Percentiles rank a stretch among this genome's conserved stretches.
Evolutionary conservation across 2,329 filamentous ascomycete species (phyloP).

Genomic region (Tolypocladium album): DNA sequence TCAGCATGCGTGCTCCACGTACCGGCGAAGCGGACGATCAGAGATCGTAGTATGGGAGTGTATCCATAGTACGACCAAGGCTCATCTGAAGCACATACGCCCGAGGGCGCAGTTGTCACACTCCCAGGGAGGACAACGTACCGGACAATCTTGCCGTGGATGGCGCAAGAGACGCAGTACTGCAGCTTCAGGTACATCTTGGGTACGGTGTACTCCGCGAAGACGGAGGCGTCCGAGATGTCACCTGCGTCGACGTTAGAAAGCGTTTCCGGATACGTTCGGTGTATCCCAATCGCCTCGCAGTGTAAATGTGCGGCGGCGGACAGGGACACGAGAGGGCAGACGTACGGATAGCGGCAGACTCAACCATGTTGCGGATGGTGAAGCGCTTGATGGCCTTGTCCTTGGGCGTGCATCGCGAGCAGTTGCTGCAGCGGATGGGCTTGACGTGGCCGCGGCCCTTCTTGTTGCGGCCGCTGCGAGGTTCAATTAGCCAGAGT

Average conservation of each 20-base stretch:
- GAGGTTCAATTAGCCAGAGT: slow-evolving; percentile 9
- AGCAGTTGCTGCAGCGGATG: slow-evolving; percentile 70
- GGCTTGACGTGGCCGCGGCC: slow-evolving; percentile 99
- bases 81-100: slow-evolving; percentile 45
- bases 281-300: background rate
- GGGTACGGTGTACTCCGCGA: slow-evolving; percentile 97
- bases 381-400: slow-evolving; percentile 99
- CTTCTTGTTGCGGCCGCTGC: slow-evolving; percentile 98
- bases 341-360: slow-evolving; percentile 96
- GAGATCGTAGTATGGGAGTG: slow-evolving; percentile 13
- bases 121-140: slow-evolving; percentile 58
- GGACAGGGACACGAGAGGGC: background rate
- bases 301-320: background rate
- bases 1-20: slow-evolving; percentile 27
- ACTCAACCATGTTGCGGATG: slow-evolving; percentile 99
- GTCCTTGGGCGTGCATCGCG: slow-evolving; percentile 91
- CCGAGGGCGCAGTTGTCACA: slow-evolving; percentile 43
- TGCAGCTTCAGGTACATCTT: slow-evolving; percentile 99
- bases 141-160: slow-evolving; percentile 99
- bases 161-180: slow-evolving; percentile 99
- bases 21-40: slow-evolving; percentile 8
- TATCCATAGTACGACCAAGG: slow-evolving; percentile 44
- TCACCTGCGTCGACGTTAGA: slow-evolving; percentile 56
- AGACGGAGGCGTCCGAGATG: slow-evolving; percentile 99
- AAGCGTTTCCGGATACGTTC: background rate